These are phyloP conservation scores for Myrmaecium sp. DNA, from an alignment of 2,329 filamentous ascomycete species.

Conservation along the genomic window DNA sequence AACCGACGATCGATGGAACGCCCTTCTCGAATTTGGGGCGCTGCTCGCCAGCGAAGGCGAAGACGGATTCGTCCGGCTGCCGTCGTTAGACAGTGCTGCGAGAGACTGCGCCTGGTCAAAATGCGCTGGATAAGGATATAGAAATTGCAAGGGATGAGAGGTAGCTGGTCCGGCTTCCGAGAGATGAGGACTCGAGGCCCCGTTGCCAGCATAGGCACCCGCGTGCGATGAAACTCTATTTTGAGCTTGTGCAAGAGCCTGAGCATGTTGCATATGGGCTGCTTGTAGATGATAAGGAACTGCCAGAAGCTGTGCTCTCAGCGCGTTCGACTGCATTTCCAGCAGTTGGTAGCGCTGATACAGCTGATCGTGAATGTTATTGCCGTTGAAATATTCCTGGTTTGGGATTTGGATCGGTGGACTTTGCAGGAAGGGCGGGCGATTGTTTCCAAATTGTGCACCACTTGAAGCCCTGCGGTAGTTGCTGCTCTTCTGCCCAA, in stretches of 20 bases:
- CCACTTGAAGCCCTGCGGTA: slow-evolving; percentile 41
- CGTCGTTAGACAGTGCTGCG: slow-evolving; percentile 23
- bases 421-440: slow-evolving; percentile 23
- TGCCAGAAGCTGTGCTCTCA: slow-evolving; percentile 17
- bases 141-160: slow-evolving; percentile 21
- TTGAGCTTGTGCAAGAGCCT: slow-evolving; percentile 14
- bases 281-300: slow-evolving; percentile 19
- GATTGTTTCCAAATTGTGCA: slow-evolving; percentile 26
- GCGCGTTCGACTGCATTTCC: slow-evolving; percentile 23
- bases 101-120: slow-evolving; percentile 23
- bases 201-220: slow-evolving; percentile 20
- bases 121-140: slow-evolving; percentile 29
- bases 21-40: slow-evolving; percentile 25
- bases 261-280: slow-evolving; percentile 14
- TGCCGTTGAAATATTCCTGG: slow-evolving; percentile 26
- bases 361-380: slow-evolving; percentile 28
- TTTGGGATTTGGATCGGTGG: slow-evolving; percentile 22
- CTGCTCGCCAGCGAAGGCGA: slow-evolving; percentile 29
- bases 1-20: slow-evolving; percentile 25
- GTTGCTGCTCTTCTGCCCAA: slow-evolving; percentile 25
- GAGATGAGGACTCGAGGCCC: slow-evolving; percentile 15
- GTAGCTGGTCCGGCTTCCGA: slow-evolving; percentile 12
- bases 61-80: slow-evolving; percentile 29
- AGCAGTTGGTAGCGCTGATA: slow-evolving; percentile 31
- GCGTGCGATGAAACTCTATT: no score